Conservation (phyloP, 805 yeast genomes). For the Cyberlindnera nakhonratchasimensis region DNA sequence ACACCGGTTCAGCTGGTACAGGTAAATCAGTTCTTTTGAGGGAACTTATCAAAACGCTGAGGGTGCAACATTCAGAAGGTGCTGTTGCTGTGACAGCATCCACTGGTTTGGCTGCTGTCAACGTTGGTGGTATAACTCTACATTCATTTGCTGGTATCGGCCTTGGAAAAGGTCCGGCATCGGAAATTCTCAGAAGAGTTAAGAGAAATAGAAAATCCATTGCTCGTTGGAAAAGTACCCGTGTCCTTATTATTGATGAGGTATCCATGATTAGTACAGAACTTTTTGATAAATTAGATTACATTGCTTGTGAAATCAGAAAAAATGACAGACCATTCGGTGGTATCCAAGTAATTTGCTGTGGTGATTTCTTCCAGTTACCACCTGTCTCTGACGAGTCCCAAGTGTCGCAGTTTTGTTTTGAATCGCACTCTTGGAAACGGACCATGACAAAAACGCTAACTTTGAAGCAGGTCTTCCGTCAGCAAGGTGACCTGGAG, state of each 20-base stretch:
- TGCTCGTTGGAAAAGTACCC: conserved; percentile 51
- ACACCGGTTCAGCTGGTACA: conserved; percentile 98
- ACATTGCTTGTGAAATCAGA: conserved; percentile 52
- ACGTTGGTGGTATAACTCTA: conserved; percentile 74
- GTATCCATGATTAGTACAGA: conserved; percentile 76
- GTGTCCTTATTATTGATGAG: conserved; percentile 72
- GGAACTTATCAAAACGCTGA: conserved; percentile 54
- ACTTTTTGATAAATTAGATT: conserved; percentile 59
- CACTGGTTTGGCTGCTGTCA: conserved; percentile 81
- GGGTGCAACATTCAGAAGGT: conserved; percentile 38
- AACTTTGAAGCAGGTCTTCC: conserved; percentile 60
- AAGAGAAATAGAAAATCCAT: conserved; percentile 46
- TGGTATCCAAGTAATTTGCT: conserved; percentile 69
- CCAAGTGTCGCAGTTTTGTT: conserved; percentile 50
- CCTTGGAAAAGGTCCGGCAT: conserved; percentile 53
- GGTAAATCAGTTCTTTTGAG: conserved; percentile 89
- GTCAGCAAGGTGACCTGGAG: conserved; percentile 70
- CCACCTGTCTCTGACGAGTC: conserved; percentile 55
- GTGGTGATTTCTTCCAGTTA: conserved; percentile 81
- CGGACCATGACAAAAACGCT: conserved; percentile 53
- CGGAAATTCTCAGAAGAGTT: conserved; percentile 47
- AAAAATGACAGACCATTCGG: conserved; percentile 60
- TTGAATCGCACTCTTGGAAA: conserved; percentile 64
- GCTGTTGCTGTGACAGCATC: conserved; percentile 78
- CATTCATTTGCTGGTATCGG: conserved; percentile 82